Percentiles rank a stretch among this genome's conserved stretches.
phyloP scores from a whole-genome alignment of 1,284 basidiomycete genomes.

The Tilletia walkeri region DNA sequence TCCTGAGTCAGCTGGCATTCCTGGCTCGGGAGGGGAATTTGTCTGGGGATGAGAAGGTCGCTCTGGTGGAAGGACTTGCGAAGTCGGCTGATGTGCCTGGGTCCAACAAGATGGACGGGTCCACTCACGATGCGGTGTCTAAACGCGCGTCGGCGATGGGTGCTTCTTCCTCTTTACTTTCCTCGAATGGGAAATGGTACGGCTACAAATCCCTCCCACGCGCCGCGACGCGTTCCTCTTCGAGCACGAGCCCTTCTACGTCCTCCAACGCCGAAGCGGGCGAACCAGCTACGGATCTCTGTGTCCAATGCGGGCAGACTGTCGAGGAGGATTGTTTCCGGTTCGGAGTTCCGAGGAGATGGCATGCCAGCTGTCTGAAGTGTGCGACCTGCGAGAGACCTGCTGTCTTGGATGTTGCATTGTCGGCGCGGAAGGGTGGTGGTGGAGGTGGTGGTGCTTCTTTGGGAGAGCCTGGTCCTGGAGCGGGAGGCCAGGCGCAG shows the following conservation, averaged over 20 bases:
- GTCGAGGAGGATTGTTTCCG: conserved; percentile 97
- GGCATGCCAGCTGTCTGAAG: conserved; percentile 89
- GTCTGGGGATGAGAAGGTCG: conserved; percentile 27
- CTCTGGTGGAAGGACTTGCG: conserved; percentile 7
- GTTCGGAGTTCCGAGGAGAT: conserved; percentile 86
- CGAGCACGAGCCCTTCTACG: conserved; percentile 23
- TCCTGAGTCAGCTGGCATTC: conserved; percentile 86
- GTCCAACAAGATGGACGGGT: background rate
- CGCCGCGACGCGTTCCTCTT: conserved; percentile 39
- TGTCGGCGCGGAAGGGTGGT: background rate
- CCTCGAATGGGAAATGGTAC: conserved; percentile 39
- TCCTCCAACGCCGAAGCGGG: conserved; percentile 31
- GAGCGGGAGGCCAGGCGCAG: no score
- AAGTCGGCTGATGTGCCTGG: background rate
- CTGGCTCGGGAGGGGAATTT: conserved; percentile 65
- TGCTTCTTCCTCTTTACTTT: conserved; percentile 9
- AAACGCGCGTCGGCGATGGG: conserved; percentile 57
- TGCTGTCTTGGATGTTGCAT: conserved; percentile 56
- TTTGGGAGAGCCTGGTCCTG: no score
- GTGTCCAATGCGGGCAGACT: conserved; percentile 80
- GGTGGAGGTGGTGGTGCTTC: no score
- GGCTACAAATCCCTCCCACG: conserved; percentile 50
- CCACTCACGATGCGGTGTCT: no score
- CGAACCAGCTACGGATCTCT: conserved; percentile 69
- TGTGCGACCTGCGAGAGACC: conserved; percentile 76